Conservation (phyloP, 1,284 basidiomycete species). For the Sporisorium graminicola region DNA sequence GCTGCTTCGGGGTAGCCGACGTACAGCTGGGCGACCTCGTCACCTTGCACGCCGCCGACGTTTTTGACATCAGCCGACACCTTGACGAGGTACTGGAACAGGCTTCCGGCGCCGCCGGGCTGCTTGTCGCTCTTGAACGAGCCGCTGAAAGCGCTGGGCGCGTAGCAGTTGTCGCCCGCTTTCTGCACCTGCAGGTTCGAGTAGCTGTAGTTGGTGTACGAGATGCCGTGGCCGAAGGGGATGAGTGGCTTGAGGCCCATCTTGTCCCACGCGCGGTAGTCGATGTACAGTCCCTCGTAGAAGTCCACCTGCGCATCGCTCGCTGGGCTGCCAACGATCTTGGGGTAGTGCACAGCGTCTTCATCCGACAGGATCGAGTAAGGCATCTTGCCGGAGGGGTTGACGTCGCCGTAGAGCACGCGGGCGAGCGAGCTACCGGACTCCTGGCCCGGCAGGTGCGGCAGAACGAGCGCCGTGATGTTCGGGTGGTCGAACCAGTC, state of each 20-base stretch:
- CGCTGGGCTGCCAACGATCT: constrained; percentile 67
- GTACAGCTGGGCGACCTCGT: constrained; percentile 72
- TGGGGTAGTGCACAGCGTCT: constrained; percentile 58
- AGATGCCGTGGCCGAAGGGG: constrained; percentile 86
- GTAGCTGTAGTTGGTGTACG: constrained; percentile 80
- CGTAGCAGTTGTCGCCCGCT: constrained; percentile 27
- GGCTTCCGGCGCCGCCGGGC: constrained; percentile 32
- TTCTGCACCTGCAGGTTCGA: constrained; percentile 34
- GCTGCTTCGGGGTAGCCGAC: constrained; percentile 39
- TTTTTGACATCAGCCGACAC: constrained; percentile 71
- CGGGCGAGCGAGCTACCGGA: constrained; percentile 38
- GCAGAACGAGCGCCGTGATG: constrained; percentile 43
- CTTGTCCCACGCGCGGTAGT: constrained; percentile 78
- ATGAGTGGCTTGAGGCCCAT: constrained; percentile 76
- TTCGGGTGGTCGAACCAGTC: constrained; percentile 51
- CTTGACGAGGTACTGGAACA: constrained; percentile 73
- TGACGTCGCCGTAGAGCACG: constrained; percentile 46
- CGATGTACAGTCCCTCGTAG: constrained; percentile 79
- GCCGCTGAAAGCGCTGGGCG: constrained; percentile 17
- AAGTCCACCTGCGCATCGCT: constrained; percentile 74
- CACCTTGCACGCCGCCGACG: constrained; percentile 70
- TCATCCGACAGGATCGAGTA: constrained; percentile 38
- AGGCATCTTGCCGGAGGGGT: constrained; percentile 47
- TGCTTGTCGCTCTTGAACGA: constrained; percentile 25
- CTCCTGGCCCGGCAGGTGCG: constrained; percentile 52